phyloP scores from a whole-genome alignment of 768 basidiomycete genomes.

The Rhizopogon salebrosus region DNA sequence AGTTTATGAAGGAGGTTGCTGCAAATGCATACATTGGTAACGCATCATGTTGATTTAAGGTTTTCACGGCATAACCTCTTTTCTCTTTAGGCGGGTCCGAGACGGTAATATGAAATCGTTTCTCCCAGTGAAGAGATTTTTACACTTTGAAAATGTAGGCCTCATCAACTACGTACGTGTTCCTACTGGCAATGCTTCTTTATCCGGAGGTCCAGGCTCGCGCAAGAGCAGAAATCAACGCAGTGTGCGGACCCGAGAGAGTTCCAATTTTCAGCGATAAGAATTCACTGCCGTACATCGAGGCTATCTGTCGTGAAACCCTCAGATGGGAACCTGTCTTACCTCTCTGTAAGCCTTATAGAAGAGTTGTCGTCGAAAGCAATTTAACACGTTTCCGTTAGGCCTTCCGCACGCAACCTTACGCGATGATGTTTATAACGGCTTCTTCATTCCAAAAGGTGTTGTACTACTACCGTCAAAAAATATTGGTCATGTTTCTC shows the following conservation, averaged over 20 bases:
- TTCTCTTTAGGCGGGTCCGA: background rate
- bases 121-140: background rate
- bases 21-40: background rate
- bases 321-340: background rate
- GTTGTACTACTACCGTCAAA: background rate
- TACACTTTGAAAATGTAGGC: background rate
- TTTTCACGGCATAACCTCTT: slow-evolving; percentile 1
- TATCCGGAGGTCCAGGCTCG: background rate
- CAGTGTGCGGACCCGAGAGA: background rate
- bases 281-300: background rate
- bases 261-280: background rate
- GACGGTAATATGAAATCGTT: background rate
- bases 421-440: background rate
- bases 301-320: background rate
- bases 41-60: background rate
- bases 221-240: background rate
- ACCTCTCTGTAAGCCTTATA: background rate
- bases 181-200: background rate
- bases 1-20: background rate
- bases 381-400: background rate
- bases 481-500: background rate
- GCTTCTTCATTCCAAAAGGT: too few relatives aligned
- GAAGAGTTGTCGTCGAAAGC: background rate
- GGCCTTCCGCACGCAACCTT: background rate
- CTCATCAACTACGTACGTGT: background rate